Evolutionary conservation across 768 basidiomycete species (phyloP).

Genomic region (Vararia minispora): DNA sequence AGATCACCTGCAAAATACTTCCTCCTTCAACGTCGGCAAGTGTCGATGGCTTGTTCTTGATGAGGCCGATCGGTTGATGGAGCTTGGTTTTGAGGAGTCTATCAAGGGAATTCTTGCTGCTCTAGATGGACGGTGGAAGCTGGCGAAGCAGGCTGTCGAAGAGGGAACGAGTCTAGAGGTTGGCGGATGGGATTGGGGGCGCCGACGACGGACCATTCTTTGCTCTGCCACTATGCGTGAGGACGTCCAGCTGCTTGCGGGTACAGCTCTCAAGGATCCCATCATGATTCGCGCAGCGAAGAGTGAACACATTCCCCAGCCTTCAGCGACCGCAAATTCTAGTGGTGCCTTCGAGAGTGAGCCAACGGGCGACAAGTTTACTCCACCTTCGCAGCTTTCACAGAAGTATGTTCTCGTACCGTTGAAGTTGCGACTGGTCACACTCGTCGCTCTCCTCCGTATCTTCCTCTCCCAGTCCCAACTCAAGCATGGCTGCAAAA

Average conservation of each 20-base stretch:
- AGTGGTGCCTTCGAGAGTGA: conserved; percentile 13
- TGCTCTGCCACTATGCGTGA: conserved; percentile 97
- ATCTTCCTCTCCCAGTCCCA: conserved; percentile 58
- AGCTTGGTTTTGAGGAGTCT: conserved; percentile 95
- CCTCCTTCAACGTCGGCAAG: conserved; percentile 86
- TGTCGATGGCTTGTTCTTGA: conserved; percentile 94
- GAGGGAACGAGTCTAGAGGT: conserved; percentile 63
- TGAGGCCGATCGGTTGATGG: conserved; percentile 96
- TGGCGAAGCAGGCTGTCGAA: conserved; percentile 56
- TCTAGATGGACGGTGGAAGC: conserved; percentile 69
- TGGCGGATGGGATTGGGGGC: conserved; percentile 78
- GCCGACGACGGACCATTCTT: conserved; percentile 72
- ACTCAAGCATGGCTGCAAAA: conserved; percentile 45
- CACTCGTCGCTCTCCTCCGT: conserved; percentile 78
- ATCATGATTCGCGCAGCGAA: conserved; percentile 73
- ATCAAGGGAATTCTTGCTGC: conserved; percentile 83
- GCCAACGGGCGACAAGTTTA: conserved; percentile 49
- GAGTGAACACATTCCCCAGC: conserved; percentile 24
- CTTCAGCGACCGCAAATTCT: conserved; percentile 11
- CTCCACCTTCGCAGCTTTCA: conserved; percentile 85
- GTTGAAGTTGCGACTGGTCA: conserved; percentile 88
- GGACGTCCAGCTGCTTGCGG: conserved; percentile 89
- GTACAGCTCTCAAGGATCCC: conserved; percentile 66
- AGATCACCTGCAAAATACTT: conserved; percentile 94
- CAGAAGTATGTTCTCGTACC: conserved; percentile 90